Conservation (phyloP, 768 basidiomycete species). For the Auriscalpium vulgare region DNA sequence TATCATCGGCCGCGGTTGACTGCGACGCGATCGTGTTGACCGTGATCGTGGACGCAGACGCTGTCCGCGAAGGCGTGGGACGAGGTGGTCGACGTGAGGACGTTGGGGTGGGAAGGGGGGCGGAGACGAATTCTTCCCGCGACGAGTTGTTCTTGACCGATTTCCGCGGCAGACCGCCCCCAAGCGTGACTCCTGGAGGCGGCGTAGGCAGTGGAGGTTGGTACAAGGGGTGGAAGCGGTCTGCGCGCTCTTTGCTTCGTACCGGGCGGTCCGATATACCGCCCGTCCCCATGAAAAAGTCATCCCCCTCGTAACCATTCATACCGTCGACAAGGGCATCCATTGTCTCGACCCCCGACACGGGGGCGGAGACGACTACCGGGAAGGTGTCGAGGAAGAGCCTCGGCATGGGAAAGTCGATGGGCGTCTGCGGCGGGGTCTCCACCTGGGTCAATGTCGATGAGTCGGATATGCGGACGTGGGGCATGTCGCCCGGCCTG, state of each 20-base stretch:
- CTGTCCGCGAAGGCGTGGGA: conserved; percentile 1
- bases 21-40: neutral
- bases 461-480: conserved; percentile 53
- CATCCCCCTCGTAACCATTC: conserved; percentile 61
- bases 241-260: conserved; percentile 29
- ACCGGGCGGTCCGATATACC: conserved; percentile 42
- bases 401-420: conserved; percentile 33
- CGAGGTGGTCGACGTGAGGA: conserved; percentile 19
- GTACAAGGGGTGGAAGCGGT: conserved; percentile 65
- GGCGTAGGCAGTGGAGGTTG: conserved; percentile 80
- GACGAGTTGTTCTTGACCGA: conserved; percentile 51
- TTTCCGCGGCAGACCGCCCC: conserved; percentile 29
- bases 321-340: conserved; percentile 86
- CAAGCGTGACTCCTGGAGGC: conserved; percentile 71
- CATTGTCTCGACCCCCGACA: conserved; percentile 78
- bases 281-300: conserved; percentile 34
- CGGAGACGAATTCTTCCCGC: conserved; percentile 21
- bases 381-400: conserved; percentile 26
- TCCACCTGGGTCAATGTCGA: conserved; percentile 58
- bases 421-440: conserved; percentile 66
- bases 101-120: conserved; percentile 10
- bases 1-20: neutral
- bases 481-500: conserved; percentile 3
- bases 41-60: conserved; percentile 2
- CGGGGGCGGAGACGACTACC: conserved; percentile 67